Base-by-base conservation (phyloP, 192 early-diverging fungal species). In the Coemansia sp. region DNA sequence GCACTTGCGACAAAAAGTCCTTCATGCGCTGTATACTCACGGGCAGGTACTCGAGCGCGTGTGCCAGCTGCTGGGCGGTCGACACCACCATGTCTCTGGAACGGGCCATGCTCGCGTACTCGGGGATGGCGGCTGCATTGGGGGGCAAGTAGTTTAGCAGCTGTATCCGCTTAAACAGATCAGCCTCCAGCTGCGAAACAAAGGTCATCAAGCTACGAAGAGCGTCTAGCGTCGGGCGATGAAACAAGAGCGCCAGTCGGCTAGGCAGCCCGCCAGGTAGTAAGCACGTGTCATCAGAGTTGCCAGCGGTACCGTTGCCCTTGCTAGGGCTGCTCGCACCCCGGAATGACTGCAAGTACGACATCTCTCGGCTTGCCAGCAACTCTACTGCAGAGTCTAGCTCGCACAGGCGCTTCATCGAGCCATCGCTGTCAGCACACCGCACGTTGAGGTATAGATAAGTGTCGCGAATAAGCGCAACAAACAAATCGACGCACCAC, bases 401-500 rank as follows among this genome's bases (percentile, higher is more conserved):
- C 42, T 72, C 79, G 57, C 65, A 61, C 48, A 82, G 62, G 11
- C 64, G 64, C 64, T 65, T 60, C 79, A 76, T 69, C 14, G 53
- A 31, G 35, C 79, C 79, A 13, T 66, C 45, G 20, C 62, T 48
- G 47, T 82, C 79, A 0, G 79, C 63, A 18, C 73, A 72, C 35
- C 79, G 73, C 70, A 64, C 70, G 39, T 82, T 56, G 34, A 82
- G 56, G 50, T 68, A 82, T 70, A 82, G 61, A 25, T 70, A 82
- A 42, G 79, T 76, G 42, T 82, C 79, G 28, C 79, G 79, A 14
- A 74, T 52, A 18, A 82, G 70, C 14, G 79, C 79, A 0, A 62
- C 70, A 59, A 82, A 70, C 64, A 82, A 57, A 35, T 82, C 79
- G 35, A 82, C 61, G 64, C 73, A 76, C 79, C 79, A 82, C 61